phyloP scores from a whole-genome alignment of 2,329 filamentous ascomycete genomes.

The Venturia oleaginea region DNA sequence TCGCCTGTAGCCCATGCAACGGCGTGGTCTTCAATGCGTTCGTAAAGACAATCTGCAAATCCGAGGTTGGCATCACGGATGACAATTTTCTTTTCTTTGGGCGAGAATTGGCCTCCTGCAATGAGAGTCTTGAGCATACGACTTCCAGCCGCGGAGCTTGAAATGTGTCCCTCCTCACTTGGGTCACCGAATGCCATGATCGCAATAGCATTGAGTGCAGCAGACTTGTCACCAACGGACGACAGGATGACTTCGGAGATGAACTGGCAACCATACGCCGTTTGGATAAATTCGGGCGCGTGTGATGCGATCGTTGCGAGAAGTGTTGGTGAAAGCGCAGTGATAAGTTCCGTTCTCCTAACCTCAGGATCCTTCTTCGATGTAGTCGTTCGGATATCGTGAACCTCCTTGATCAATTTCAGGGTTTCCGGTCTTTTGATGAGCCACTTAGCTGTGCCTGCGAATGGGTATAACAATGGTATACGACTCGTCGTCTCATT shows the following conservation, averaged over 20 bases:
- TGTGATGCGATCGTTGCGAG: slow-evolving; percentile 63
- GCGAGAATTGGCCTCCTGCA: slow-evolving; percentile 79
- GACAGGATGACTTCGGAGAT: slow-evolving; percentile 74
- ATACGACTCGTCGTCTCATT: slow-evolving; percentile 57
- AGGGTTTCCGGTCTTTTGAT: slow-evolving; percentile 48
- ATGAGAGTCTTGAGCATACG: slow-evolving; percentile 88
- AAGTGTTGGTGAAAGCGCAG: slow-evolving; percentile 63
- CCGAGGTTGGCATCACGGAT: slow-evolving; percentile 65
- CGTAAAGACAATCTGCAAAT: slow-evolving; percentile 77
- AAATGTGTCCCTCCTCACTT: slow-evolving; percentile 47
- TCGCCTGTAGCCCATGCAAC: slow-evolving; percentile 78
- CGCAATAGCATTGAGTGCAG: slow-evolving; percentile 60
- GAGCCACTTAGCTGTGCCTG: slow-evolving; percentile 52
- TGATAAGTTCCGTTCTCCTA: slow-evolving; percentile 67
- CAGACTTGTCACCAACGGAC: slow-evolving; percentile 62
- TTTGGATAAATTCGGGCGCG: slow-evolving; percentile 58
- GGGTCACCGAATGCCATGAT: slow-evolving; percentile 31
- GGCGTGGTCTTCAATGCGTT: slow-evolving; percentile 64
- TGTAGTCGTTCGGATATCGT: slow-evolving; percentile 68
- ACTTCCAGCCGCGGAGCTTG: slow-evolving; percentile 54
- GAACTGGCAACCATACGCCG: slow-evolving; percentile 79
- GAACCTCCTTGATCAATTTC: slow-evolving; percentile 65
- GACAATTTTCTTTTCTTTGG: slow-evolving; percentile 57
- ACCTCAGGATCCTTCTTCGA: slow-evolving; percentile 84
- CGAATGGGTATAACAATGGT: slow-evolving; percentile 73